Percentiles rank a stretch among this genome's conserved stretches.
phyloP scores from a whole-genome alignment of 2,329 filamentous ascomycete genomes.

The Pseudogymnoascus sp. region DNA sequence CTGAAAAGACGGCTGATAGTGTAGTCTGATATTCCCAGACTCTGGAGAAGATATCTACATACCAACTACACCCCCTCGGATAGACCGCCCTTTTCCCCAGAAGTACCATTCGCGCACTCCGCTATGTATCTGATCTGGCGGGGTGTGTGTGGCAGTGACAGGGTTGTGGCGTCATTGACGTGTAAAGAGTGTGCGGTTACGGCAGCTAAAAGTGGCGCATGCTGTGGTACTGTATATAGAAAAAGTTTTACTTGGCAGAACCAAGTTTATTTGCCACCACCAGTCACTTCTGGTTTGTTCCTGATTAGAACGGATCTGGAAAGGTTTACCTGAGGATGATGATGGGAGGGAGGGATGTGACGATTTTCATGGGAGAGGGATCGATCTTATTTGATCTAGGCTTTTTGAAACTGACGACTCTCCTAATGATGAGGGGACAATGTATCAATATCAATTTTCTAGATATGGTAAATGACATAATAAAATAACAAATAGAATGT shows the following conservation, averaged over 20 bases:
- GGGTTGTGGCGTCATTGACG: not conserved
- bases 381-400: no score
- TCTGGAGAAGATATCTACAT: not conserved
- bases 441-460: not conserved
- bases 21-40: no score
- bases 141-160: no score
- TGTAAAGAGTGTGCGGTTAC: not conserved
- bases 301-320: not conserved
- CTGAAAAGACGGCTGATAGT: no score
- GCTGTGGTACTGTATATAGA: no score
- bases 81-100: not conserved
- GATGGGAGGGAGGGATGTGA: no score
- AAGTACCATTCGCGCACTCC: not conserved
- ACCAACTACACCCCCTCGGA: not conserved
- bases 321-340: not conserved
- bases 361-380: no score
- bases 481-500: constrained; percentile 30
- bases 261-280: not conserved
- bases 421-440: not conserved
- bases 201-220: no score
- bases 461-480: not conserved
- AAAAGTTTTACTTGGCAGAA: not conserved
- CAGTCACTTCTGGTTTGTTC: not conserved
- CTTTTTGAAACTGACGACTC: not conserved
- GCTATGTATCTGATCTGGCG: not conserved